phyloP scores from a whole-genome alignment of 1,139 yeast species.

The Blastobotrys illinoisensis region DNA sequence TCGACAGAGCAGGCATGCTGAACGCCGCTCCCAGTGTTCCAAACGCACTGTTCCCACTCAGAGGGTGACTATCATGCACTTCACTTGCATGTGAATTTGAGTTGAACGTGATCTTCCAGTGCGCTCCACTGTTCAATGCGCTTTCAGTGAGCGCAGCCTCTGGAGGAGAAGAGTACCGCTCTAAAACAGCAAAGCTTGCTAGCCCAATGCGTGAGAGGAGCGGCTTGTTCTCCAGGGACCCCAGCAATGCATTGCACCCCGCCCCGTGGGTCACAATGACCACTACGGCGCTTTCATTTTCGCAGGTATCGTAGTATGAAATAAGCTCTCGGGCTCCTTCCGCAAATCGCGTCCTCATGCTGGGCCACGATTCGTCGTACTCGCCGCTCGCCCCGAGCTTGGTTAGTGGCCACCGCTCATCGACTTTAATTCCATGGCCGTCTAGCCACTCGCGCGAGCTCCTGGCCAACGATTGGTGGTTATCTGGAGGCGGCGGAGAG shows the following conservation, averaged over 20 bases:
- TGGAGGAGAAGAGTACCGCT: neutral
- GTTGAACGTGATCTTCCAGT: slow-evolving; percentile 9
- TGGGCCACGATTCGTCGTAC: slow-evolving; percentile 36
- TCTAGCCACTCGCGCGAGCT: slow-evolving; percentile 25
- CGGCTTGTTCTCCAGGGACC: slow-evolving; percentile 30
- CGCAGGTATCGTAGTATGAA: slow-evolving; percentile 18
- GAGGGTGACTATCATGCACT: neutral
- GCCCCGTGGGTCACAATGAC: slow-evolving; percentile 39
- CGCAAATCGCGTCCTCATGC: slow-evolving; percentile 33
- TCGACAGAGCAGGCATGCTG: slow-evolving; percentile 2
- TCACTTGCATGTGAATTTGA: slow-evolving; percentile 4
- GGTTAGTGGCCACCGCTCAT: slow-evolving; percentile 27
- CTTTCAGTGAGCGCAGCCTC: neutral
- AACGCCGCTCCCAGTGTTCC: neutral
- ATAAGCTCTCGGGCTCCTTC: slow-evolving; percentile 28
- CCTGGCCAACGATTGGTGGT: slow-evolving; percentile 26
- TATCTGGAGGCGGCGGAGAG: slow-evolving; percentile 36
- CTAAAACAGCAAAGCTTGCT: slow-evolving; percentile 28
- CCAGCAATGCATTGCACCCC: slow-evolving; percentile 36
- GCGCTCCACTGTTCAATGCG: neutral
- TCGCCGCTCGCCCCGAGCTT: slow-evolving; percentile 33
- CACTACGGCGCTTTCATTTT: slow-evolving; percentile 15
- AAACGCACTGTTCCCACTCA: neutral
- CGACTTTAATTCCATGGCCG: slow-evolving; percentile 7
- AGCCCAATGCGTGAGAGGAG: slow-evolving; percentile 30